These are phyloP conservation scores for Wickerhamomyces sp. DNA, from an alignment of 1,139 yeast genomes.

Conservation along the genomic window DNA sequence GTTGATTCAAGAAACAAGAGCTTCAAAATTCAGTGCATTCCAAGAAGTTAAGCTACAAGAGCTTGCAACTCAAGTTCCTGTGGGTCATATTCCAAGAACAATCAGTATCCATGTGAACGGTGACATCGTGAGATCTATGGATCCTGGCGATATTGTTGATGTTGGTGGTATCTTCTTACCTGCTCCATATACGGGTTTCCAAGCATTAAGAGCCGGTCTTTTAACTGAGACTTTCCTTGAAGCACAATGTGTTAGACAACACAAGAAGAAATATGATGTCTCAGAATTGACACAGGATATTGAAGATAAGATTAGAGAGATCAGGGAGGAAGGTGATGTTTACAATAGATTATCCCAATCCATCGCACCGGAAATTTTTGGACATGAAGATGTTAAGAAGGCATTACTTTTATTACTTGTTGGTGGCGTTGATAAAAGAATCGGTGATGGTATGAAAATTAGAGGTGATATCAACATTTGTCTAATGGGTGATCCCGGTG, in stretches of 20 bases:
- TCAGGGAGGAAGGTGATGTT: constrained; percentile 58
- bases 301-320: constrained; percentile 46
- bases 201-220: constrained; percentile 87
- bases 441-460: constrained; percentile 95
- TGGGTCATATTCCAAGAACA: constrained; percentile 93
- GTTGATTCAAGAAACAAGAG: constrained; percentile 88
- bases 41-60: constrained; percentile 96
- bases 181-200: constrained; percentile 90
- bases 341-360: constrained; percentile 80
- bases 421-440: constrained; percentile 93
- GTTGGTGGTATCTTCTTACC: constrained; percentile 91
- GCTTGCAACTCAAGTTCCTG: constrained; percentile 93
- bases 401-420: constrained; percentile 77
- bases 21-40: constrained; percentile 90
- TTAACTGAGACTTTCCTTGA: constrained; percentile 91
- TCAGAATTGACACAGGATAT: constrained; percentile 55
- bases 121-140: constrained; percentile 75
- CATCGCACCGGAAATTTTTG: constrained; percentile 97
- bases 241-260: constrained; percentile 81
- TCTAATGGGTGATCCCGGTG: constrained; percentile 99
- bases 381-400: constrained; percentile 91
- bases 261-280: constrained; percentile 80
- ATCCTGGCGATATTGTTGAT: constrained; percentile 95
- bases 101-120: constrained; percentile 86
- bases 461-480: constrained; percentile 97